Conservation (phyloP, 805 yeast species). For the Barnettozyma botsteinii region DNA sequence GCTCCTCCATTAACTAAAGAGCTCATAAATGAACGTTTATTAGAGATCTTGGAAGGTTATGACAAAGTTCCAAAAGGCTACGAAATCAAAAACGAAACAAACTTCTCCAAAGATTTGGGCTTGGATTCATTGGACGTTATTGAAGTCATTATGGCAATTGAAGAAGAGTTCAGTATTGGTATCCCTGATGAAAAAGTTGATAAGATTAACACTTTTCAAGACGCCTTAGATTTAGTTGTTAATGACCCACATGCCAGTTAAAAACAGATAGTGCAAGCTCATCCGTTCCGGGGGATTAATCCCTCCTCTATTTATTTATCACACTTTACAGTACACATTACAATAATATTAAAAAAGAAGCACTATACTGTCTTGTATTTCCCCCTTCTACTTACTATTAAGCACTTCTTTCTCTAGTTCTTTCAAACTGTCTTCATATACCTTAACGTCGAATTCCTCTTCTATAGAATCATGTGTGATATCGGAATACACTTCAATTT, state of each 20-base stretch:
- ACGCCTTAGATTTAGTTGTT: conserved; percentile 72
- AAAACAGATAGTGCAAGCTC: too few relatives aligned
- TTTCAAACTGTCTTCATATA: conserved; percentile 41
- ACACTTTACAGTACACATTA: conserved; percentile 7
- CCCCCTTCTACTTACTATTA: conserved; percentile 10
- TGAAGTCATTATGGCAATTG: conserved; percentile 68
- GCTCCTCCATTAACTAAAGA: conserved; percentile 59
- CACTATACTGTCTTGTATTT: too few relatives aligned
- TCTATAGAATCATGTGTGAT: conserved; percentile 4
- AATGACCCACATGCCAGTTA: conserved; percentile 21
- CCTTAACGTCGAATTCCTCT: conserved; percentile 20
- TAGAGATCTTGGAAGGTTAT: conserved; percentile 60
- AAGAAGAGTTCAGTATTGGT: conserved; percentile 57
- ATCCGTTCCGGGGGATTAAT: too few relatives aligned
- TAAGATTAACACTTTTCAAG: conserved; percentile 78
- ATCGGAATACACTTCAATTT: conserved; percentile 31
- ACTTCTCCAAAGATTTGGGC: conserved; percentile 61
- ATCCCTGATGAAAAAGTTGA: conserved; percentile 83
- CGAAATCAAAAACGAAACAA: conserved; percentile 35
- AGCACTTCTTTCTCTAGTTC: conserved; percentile 38
- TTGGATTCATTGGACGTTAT: conserved; percentile 68
- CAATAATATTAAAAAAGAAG: background rate
- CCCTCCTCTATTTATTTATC: conserved; percentile 9
- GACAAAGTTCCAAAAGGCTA: conserved; percentile 42
- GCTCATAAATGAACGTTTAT: conserved; percentile 53